Evolutionary conservation across 805 yeast genomes (phyloP).

Genomic region (Ogataea henricii): DNA sequence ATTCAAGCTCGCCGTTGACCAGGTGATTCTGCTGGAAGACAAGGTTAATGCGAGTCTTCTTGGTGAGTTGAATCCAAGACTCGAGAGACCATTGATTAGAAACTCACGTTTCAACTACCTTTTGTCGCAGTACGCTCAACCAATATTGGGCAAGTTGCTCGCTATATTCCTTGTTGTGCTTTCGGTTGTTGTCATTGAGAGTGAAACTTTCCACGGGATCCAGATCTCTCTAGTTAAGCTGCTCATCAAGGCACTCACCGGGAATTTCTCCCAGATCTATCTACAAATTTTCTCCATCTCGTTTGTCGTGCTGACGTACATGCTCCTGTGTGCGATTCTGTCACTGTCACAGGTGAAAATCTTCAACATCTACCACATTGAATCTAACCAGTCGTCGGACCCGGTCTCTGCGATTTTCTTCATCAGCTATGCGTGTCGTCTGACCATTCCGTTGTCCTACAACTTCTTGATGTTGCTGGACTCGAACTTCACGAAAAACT

Average conservation of each 20-base stretch:
- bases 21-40: slow-evolving; percentile 59
- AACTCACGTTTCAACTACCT: slow-evolving; percentile 45
- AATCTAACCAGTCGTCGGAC: slow-evolving; percentile 67
- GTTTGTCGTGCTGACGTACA: slow-evolving; percentile 54
- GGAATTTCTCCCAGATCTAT: slow-evolving; percentile 18
- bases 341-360: slow-evolving; percentile 68
- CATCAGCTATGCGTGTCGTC: slow-evolving; percentile 76
- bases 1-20: slow-evolving; percentile 50
- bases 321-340: slow-evolving; percentile 66
- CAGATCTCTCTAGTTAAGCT: slow-evolving; percentile 61
- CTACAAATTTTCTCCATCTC: slow-evolving; percentile 43
- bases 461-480: slow-evolving; percentile 71
- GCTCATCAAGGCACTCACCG: slow-evolving; percentile 30
- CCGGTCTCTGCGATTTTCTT: slow-evolving; percentile 76
- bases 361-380: slow-evolving; percentile 73
- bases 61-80: slow-evolving; percentile 35
- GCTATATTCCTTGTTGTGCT: slow-evolving; percentile 45
- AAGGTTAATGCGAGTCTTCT: slow-evolving; percentile 44
- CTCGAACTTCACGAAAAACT: slow-evolving; percentile 29
- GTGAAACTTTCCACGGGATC: slow-evolving; percentile 76
- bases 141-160: slow-evolving; percentile 44
- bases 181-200: slow-evolving; percentile 62
- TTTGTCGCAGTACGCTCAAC: slow-evolving; percentile 46
- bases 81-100: slow-evolving; percentile 23
- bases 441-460: slow-evolving; percentile 80